phyloP scores from a whole-genome alignment of 139 green algal species.

The Raphidocelis subcapitata region DNA sequence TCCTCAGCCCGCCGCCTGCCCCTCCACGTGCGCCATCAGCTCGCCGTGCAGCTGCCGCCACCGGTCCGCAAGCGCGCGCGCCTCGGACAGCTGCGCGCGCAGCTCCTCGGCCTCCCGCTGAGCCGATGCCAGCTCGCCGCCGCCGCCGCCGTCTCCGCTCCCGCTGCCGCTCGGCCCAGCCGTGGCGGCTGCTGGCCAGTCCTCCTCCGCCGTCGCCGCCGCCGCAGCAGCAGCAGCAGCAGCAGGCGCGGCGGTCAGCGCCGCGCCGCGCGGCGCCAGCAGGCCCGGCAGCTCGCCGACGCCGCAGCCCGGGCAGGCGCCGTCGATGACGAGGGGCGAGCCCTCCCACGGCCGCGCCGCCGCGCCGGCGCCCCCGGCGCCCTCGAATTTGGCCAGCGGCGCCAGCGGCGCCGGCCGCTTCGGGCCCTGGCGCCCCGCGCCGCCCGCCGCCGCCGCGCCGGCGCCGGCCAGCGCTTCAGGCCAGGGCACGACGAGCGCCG shows the following conservation, averaged over 20 bases:
- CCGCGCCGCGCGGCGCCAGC: neutral
- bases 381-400: slow-evolving; percentile 60
- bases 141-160: too few species aligned
- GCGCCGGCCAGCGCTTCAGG: slow-evolving; percentile 38
- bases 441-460: neutral
- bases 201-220: too few species aligned
- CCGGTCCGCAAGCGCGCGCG: too few species aligned
- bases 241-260: neutral
- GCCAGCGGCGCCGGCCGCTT: slow-evolving; percentile 63
- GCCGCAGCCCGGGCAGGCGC: slow-evolving; percentile 9
- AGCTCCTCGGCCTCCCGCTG: too few species aligned
- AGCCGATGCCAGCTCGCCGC: too few species aligned
- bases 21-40: too few species aligned
- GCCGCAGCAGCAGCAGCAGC: neutral
- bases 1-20: too few species aligned
- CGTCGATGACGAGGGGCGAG: slow-evolving; percentile 53
- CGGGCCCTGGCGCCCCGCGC: slow-evolving; percentile 35
- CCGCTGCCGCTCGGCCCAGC: too few species aligned
- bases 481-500: slow-evolving; percentile 50
- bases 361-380: slow-evolving; percentile 26
- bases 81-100: too few species aligned
- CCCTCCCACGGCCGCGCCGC: slow-evolving; percentile 58
- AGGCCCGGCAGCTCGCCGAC: slow-evolving; percentile 11
- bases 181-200: too few species aligned
- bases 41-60: too few species aligned